Conservation (phyloP, 1,284 basidiomycete genomes). For the Sphaerobolus stellatus region DNA sequence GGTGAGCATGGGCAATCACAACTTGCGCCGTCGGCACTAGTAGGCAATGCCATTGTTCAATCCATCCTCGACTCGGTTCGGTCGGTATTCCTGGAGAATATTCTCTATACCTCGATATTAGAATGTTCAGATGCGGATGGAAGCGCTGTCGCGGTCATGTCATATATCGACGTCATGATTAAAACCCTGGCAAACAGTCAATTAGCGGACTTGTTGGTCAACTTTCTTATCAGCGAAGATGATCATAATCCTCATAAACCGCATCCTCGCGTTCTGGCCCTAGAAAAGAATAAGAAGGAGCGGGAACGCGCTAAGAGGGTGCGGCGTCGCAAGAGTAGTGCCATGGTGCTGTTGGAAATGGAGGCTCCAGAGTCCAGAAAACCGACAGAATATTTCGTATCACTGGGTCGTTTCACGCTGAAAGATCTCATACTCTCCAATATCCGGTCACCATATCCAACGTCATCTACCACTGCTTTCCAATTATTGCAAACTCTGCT, state of each 20-base stretch:
- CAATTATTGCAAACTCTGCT: conserved; percentile 79
- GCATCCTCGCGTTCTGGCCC: conserved; percentile 41
- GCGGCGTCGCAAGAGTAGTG: conserved; percentile 73
- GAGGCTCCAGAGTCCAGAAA: conserved; percentile 70
- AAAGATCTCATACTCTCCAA: conserved; percentile 85
- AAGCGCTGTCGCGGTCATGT: conserved; percentile 93
- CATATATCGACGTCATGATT: conserved; percentile 91
- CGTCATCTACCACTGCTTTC: conserved; percentile 71
- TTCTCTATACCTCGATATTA: conserved; percentile 89
- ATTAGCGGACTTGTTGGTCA: conserved; percentile 68
- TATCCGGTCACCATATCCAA: conserved; percentile 62
- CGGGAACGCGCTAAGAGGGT: conserved; percentile 41
- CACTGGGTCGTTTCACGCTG: conserved; percentile 83
- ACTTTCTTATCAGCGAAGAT: conserved; percentile 82
- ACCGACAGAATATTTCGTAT: conserved; percentile 78
- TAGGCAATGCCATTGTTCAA: conserved; percentile 77
- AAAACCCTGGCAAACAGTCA: conserved; percentile 71
- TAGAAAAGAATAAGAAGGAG: conserved; percentile 49
- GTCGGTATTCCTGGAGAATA: conserved; percentile 88
- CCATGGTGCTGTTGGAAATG: conserved; percentile 81
- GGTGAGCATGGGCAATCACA: conserved; percentile 28
- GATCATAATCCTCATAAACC: conserved; percentile 58
- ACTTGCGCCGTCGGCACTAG: conserved; percentile 57
- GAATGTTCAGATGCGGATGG: conserved; percentile 93
- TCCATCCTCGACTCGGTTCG: conserved; percentile 82